Evolutionary conservation across 768 basidiomycete species (phyloP).

Genomic region (Amanita thiersii): DNA sequence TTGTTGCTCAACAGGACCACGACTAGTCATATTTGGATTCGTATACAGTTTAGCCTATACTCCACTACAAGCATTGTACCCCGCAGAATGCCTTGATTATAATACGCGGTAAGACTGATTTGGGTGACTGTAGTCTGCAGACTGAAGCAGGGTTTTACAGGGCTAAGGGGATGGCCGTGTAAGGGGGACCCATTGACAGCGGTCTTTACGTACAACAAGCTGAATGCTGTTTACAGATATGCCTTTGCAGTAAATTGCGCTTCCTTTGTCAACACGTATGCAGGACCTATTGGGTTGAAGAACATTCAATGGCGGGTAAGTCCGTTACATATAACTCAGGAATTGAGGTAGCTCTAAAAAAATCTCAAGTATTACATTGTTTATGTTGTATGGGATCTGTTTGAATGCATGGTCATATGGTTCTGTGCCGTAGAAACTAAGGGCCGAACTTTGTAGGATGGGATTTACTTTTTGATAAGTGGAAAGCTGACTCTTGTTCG

Average conservation of each 20-base stretch:
- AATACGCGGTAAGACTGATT: conserved; percentile 32
- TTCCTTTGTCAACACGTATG: conserved; percentile 44
- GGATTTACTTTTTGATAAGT: not conserved
- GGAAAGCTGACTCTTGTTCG: not conserved
- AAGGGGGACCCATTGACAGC: conserved; percentile 12
- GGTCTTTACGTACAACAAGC: not conserved
- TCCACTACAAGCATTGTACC: conserved; percentile 50
- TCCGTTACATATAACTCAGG: too few relatives aligned
- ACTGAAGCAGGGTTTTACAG: conserved; percentile 14
- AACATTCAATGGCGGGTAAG: conserved; percentile 27
- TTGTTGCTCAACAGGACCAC: conserved; percentile 13
- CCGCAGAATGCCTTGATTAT: conserved; percentile 46
- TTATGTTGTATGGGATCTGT: conserved; percentile 31
- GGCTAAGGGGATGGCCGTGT: conserved; percentile 59
- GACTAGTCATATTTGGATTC: conserved; percentile 43
- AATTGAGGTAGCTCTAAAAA: not conserved
- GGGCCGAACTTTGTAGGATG: conserved; percentile 31
- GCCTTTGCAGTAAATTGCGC: conserved; percentile 34
- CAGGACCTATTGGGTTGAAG: conserved; percentile 29
- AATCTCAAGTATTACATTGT: conserved; percentile 25
- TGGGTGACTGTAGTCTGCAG: not conserved
- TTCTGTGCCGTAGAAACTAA: conserved; percentile 35
- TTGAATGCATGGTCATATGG: conserved; percentile 28
- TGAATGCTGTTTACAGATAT: conserved; percentile 11
- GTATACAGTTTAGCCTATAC: conserved; percentile 49